Evolutionary conservation across 2,329 filamentous ascomycete genomes (phyloP).

Genomic region (Cladosporium sp.): DNA sequence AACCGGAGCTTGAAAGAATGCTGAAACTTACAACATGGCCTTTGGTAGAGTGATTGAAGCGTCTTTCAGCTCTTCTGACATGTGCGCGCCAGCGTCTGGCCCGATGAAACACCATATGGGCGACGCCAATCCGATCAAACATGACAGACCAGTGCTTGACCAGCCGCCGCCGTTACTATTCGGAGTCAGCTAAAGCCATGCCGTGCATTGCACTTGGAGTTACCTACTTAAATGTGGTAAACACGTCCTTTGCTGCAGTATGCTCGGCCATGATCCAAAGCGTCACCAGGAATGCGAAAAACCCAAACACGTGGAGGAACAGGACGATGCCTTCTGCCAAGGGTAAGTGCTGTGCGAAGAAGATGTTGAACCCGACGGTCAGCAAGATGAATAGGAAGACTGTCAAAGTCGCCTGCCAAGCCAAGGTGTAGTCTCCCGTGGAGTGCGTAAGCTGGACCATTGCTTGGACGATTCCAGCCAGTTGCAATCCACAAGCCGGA

Average conservation of each 20-base stretch:
- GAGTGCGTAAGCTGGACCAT: slow-evolving; percentile 29
- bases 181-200: neutral
- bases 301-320: slow-evolving; percentile 41
- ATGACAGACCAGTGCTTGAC: slow-evolving; percentile 37
- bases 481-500: slow-evolving; percentile 27
- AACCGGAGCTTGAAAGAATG: neutral
- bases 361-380: slow-evolving; percentile 34
- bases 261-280: slow-evolving; percentile 33
- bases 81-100: slow-evolving; percentile 37
- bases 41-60: slow-evolving; percentile 40
- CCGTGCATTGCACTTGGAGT: slow-evolving; percentile 11
- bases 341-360: slow-evolving; percentile 31
- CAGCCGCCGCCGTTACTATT: slow-evolving; percentile 34
- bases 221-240: slow-evolving; percentile 37
- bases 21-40: slow-evolving; percentile 33
- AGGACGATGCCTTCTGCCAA: slow-evolving; percentile 33
- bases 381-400: slow-evolving; percentile 34
- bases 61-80: slow-evolving; percentile 34
- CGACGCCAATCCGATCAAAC: slow-evolving; percentile 42
- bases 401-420: slow-evolving; percentile 29
- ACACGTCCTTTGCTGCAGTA: slow-evolving; percentile 27
- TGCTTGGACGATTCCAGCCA: slow-evolving; percentile 28
- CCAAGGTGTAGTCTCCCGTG: slow-evolving; percentile 22
- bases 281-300: slow-evolving; percentile 40
- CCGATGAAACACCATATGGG: slow-evolving; percentile 34